Percentiles rank a stretch among this genome's conserved stretches.
Evolutionary conservation across 768 basidiomycete species (phyloP).

Genomic region (Calocybe cyanea): DNA sequence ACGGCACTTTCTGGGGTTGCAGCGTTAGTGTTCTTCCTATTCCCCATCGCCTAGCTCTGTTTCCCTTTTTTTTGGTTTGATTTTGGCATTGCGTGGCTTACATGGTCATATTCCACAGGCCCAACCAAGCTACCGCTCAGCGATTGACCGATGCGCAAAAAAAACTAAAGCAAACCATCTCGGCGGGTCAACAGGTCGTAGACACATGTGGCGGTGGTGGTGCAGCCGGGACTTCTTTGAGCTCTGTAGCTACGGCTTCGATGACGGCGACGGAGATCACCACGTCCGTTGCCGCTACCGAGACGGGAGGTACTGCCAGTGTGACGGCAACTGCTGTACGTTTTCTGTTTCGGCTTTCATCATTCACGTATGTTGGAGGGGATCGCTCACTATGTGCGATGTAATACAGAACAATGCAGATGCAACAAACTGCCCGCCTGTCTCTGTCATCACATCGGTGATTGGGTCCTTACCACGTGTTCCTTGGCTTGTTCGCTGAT

Average conservation of each 20-base stretch:
- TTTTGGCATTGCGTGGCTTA: no score
- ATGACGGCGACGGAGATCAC: slow-evolving; percentile 3
- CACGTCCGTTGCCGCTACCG: neutral
- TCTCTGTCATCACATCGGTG: neutral
- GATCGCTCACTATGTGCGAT: neutral
- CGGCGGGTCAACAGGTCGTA: slow-evolving; percentile 9
- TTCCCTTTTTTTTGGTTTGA: neutral
- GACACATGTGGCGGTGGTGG: slow-evolving; percentile 8
- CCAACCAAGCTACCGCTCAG: slow-evolving; percentile 4
- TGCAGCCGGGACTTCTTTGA: neutral
- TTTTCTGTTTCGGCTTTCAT: no score
- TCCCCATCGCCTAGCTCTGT: neutral
- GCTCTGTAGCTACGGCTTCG: slow-evolving; percentile 2
- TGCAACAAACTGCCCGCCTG: neutral
- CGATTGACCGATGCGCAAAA: slow-evolving; percentile 7
- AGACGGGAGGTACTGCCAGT: neutral
- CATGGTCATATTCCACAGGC: no score
- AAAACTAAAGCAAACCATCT: slow-evolving; percentile 12
- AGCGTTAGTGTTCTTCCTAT: slow-evolving; percentile 8
- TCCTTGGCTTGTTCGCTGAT: neutral
- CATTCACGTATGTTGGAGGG: no score
- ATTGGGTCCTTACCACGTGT: neutral
- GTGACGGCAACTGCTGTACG: neutral
- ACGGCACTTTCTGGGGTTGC: slow-evolving; percentile 14
- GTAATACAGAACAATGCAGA: neutral